phyloP scores from a whole-genome alignment of 805 yeast genomes.

The Maudiozyma bulderi region DNA sequence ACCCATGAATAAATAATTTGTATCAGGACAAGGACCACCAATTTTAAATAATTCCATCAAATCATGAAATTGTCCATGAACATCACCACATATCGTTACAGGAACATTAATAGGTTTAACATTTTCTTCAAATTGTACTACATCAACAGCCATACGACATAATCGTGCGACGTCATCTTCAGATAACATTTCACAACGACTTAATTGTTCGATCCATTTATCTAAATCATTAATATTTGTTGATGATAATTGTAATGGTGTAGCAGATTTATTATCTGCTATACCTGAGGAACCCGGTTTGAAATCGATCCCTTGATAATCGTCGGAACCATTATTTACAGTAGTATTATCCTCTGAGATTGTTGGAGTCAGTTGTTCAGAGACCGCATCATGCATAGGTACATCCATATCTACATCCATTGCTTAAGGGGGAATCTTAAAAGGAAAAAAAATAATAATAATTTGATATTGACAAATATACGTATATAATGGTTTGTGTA shows the following conservation, averaged over 20 bases:
- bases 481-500: neutral
- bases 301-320: slow-evolving; percentile 17
- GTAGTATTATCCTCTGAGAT: slow-evolving; percentile 26
- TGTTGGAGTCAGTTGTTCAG: slow-evolving; percentile 29
- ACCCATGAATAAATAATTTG: slow-evolving; percentile 82
- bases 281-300: slow-evolving; percentile 31
- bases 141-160: slow-evolving; percentile 88
- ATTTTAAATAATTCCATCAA: slow-evolving; percentile 85
- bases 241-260: slow-evolving; percentile 32
- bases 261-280: slow-evolving; percentile 31
- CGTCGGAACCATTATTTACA: slow-evolving; percentile 12
- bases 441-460: neutral
- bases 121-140: slow-evolving; percentile 82
- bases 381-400: slow-evolving; percentile 72
- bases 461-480: neutral
- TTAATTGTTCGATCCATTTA: slow-evolving; percentile 74
- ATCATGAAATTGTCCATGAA: slow-evolving; percentile 94
- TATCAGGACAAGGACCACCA: slow-evolving; percentile 90
- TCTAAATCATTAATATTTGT: slow-evolving; percentile 62
- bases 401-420: slow-evolving; percentile 60
- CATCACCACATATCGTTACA: slow-evolving; percentile 95
- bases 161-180: slow-evolving; percentile 72
- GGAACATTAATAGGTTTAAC: slow-evolving; percentile 94
- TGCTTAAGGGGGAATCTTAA: neutral
- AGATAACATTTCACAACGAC: slow-evolving; percentile 69